Conservation (phyloP, 2,329 filamentous ascomycete species). For the Colletotrichum tofieldiae region DNA sequence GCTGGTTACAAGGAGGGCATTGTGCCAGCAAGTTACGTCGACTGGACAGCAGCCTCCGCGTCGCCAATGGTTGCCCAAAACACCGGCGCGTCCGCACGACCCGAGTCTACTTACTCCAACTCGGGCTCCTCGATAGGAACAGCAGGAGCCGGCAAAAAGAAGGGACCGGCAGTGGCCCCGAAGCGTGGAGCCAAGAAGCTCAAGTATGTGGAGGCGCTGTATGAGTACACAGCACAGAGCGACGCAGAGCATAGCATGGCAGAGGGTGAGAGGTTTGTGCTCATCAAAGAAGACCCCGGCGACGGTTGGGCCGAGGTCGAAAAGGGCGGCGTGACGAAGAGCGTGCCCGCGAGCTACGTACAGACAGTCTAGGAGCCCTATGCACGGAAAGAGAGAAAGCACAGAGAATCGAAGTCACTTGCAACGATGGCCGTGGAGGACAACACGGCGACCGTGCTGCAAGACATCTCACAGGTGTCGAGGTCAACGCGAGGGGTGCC, state of each 20-base stretch:
- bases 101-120: conserved; percentile 83
- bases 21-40: conserved; percentile 89
- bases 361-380: conserved; percentile 73
- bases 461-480: conserved; percentile 1
- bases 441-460: neutral
- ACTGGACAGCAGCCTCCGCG: conserved; percentile 65
- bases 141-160: conserved; percentile 76
- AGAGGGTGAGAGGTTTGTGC: conserved; percentile 92
- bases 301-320: conserved; percentile 99
- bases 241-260: conserved; percentile 91
- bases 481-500: neutral
- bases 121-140: conserved; percentile 78
- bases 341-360: conserved; percentile 95
- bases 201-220: conserved; percentile 92
- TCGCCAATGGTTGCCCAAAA: conserved; percentile 62
- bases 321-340: conserved; percentile 87
- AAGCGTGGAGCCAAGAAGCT: conserved; percentile 93
- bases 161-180: conserved; percentile 92
- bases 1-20: conserved; percentile 84
- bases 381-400: conserved; percentile 13
- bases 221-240: conserved; percentile 89
- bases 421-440: neutral
- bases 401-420: neutral
- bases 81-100: conserved; percentile 69
- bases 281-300: conserved; percentile 88